A percentile compares a stretch with the other conserved stretches of the same genome.
These are phyloP conservation scores for Cladorrhinum sp. DNA, from an alignment of 2,329 filamentous ascomycete species.

Conservation along the genomic window DNA sequence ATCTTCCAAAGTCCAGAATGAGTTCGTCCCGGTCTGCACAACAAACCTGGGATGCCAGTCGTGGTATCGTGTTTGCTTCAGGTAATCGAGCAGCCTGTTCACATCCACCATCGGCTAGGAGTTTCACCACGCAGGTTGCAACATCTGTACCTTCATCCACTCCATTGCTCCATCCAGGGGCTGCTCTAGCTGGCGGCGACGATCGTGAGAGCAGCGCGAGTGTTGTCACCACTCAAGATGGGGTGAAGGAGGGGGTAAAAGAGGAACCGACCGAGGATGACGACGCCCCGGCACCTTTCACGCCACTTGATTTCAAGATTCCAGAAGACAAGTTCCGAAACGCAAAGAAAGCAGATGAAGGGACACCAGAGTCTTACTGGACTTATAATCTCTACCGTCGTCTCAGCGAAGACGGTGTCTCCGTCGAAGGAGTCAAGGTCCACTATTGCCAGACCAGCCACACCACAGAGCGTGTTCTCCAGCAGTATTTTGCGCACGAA, in stretches of 20 bases:
- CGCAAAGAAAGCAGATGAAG: conserved; percentile 46
- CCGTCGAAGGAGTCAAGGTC: conserved; percentile 57
- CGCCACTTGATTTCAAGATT: conserved; percentile 46
- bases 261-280: background rate
- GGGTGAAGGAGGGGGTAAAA: background rate
- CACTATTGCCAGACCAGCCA: conserved; percentile 73
- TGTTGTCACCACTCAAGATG: background rate
- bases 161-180: background rate
- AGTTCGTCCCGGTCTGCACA: background rate
- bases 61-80: conserved; percentile 38
- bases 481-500: conserved; percentile 64
- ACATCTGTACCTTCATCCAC: background rate
- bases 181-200: background rate
- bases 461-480: conserved; percentile 64
- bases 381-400: conserved; percentile 65
- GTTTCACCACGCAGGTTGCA: conserved; percentile 15
- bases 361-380: conserved; percentile 59
- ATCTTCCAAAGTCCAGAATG: conserved; percentile 1
- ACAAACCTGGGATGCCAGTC: conserved; percentile 37
- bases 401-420: conserved; percentile 37
- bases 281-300: conserved; percentile 32
- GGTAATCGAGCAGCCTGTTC: conserved; percentile 27
- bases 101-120: conserved; percentile 19
- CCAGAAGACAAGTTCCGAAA: conserved; percentile 43
- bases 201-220: background rate